Conservation (phyloP, 305 asterid genomes). For the Galium porrigens region DNA sequence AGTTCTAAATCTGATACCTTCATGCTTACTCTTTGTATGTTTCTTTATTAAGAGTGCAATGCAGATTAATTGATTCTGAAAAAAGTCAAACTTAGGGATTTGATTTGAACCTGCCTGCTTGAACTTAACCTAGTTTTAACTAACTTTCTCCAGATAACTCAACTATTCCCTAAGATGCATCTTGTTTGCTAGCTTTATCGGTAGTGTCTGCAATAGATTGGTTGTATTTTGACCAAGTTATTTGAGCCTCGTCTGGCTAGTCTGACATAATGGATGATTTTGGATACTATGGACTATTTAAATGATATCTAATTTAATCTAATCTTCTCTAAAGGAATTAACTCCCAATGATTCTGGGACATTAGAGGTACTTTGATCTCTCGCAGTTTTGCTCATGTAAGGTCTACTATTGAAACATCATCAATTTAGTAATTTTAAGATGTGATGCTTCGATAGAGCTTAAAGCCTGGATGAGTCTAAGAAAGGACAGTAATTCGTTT, state of each 20-base stretch:
- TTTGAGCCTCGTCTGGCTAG: background rate
- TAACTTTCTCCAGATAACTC: background rate
- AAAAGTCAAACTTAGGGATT: background rate
- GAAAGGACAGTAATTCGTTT: background rate
- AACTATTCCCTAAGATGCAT: background rate
- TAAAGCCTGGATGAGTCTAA: background rate
- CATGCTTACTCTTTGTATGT: background rate
- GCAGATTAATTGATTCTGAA: background rate
- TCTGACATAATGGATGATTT: background rate
- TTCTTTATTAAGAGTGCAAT: background rate
- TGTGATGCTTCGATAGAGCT: background rate
- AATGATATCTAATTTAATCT: background rate
- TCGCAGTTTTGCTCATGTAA: background rate
- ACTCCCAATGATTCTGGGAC: background rate
- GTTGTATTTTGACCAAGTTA: background rate
- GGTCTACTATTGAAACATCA: background rate
- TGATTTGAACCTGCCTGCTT: background rate
- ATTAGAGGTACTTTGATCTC: background rate
- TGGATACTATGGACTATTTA: background rate
- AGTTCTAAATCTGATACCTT: constrained; percentile 22
- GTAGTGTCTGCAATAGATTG: background rate
- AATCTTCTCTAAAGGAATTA: background rate
- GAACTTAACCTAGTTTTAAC: background rate
- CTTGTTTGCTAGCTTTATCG: background rate
- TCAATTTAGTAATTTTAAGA: background rate